Evolutionary conservation across 306 rosid genomes (phyloP), one percentile per base, ranked within the genome.

Genomic region (Acmispon strigosus): DNA sequence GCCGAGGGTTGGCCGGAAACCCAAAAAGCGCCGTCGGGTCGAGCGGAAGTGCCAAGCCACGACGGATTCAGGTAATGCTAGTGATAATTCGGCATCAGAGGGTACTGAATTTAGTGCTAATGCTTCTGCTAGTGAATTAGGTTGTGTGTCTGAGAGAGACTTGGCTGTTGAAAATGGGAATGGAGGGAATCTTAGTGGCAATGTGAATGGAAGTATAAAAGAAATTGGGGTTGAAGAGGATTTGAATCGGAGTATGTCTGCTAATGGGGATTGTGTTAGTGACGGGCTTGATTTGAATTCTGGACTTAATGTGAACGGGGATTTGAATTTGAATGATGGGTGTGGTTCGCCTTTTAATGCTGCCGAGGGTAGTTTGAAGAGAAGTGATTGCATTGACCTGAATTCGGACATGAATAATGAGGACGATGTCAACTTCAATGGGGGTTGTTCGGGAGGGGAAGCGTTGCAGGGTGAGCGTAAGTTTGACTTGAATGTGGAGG

Each of bases 401-500:
- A 94, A 94, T 77, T 78, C 91, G 84, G 97, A 80, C 65, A 96
- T 66, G 15, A 78, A 17, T 83, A 79, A 70, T 50, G 96, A 87
- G 43, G 83, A 65, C 39, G 91, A 82, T 65, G 86, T 75, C 49
- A 67, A 75, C 67, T 37, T 24, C 53, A 52, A 43, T 56, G 74
- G 41, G 44, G 56, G 56, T 32, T 24, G 60, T 62, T 70, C 61
- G 16, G 80, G 53, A 24, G 82, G 66, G 43, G 85, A 47, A 69
- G 72, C 10, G 0, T 54, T 70, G 76, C 79, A 73, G 81, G 83
- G 77, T 84, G 85, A 84, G 37, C 83, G 95, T 42, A 54, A 66
- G 48, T 89, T 94, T 78, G 99, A 94, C 85, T 88, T 94, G 81
- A 94, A 94, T 66, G 71, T 89, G 73, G 97, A 81, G 55, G 89